Base-by-base conservation (phyloP, 306 rosid species). In the Sicyos edulis region DNA sequence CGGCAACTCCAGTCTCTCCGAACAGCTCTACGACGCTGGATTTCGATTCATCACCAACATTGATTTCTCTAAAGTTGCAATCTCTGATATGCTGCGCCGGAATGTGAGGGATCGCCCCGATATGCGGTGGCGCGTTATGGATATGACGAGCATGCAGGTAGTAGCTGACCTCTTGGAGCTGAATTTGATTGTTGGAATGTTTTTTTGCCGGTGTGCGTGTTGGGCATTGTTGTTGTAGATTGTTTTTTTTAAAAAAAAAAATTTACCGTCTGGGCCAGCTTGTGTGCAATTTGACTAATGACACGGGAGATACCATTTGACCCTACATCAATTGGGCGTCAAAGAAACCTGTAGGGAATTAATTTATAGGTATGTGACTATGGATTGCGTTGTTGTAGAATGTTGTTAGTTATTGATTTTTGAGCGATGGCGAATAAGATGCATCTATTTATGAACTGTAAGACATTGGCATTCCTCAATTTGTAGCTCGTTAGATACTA, bases 71-170 rank as follows among this genome's bases (percentile, higher is more conserved):
- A 86, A 87, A 66, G 97, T 90, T 60, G 98, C 86, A 70, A 90
- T 93, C 56, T 83, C 89, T 72, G 92, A 87, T 32, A 90, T 89
- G 97, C 77, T 93, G 85, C 98, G 98, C 67, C 93, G 96, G 68
- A 90, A 93, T 65, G 87, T 87, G 15, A 91, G 98, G 2, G 74
- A 54, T n/a, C 88, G 98, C 8, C 96, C 98, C 3, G 79, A 70
- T 21, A 88, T 93, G 98, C 92, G 88, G 10, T 93, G 98, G 98
- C 96, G 98, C 60, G 80, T 93, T 65, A 93, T 93, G 98, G 96
- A 93, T 82, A 88, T 93, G 83, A 93, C 98, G 29, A 70, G 34
- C 74, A 87, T 93, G 97, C 95, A 89, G 95, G 96, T 86, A 49
- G 96, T 86, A 49, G 22, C 32, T 11, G 8, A 62, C 22, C 24